These are phyloP conservation scores for Hypoxylon sp. DNA, from an alignment of 2,329 filamentous ascomycete species.

Conservation along the genomic window DNA sequence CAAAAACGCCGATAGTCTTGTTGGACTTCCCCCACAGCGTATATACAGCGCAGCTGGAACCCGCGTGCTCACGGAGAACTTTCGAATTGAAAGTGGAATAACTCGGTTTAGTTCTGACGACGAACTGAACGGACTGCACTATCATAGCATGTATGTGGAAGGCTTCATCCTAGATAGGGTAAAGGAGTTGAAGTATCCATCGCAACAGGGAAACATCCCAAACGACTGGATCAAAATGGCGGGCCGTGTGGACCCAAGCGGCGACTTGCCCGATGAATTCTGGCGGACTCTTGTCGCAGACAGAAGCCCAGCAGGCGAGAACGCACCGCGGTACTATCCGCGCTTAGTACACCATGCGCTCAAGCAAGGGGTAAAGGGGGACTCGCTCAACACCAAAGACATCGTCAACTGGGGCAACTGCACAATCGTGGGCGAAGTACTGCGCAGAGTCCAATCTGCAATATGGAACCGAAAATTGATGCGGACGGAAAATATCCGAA, in stretches of 20 bases:
- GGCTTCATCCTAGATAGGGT: constrained; percentile 27
- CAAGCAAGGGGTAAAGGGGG: constrained; percentile 14
- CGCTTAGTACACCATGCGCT: constrained; percentile 26
- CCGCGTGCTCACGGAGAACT: constrained; percentile 6
- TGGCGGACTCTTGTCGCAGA: constrained; percentile 31
- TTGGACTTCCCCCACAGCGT: constrained; percentile 23
- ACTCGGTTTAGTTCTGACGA: background rate
- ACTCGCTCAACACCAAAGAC: constrained; percentile 23
- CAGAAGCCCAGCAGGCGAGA: constrained; percentile 23
- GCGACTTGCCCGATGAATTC: constrained; percentile 19
- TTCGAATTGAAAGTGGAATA: constrained; percentile 23
- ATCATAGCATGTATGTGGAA: constrained; percentile 35
- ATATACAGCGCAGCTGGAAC: constrained; percentile 29
- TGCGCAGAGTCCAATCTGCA: constrained; percentile 26
- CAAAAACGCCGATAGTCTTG: constrained; percentile 31
- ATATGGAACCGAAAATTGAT: constrained; percentile 37
- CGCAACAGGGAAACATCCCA: constrained; percentile 33
- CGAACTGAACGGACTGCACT: constrained; percentile 19
- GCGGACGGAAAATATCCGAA: constrained; percentile 15
- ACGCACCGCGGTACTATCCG: constrained; percentile 28
- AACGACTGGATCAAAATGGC: constrained; percentile 16
- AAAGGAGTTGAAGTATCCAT: constrained; percentile 12
- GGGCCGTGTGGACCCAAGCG: background rate
- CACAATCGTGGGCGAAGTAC: constrained; percentile 29
- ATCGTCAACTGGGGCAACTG: constrained; percentile 27